Base-by-base conservation (phyloP, 2,329 filamentous ascomycete species). In the Leptographium wingfieldii region DNA sequence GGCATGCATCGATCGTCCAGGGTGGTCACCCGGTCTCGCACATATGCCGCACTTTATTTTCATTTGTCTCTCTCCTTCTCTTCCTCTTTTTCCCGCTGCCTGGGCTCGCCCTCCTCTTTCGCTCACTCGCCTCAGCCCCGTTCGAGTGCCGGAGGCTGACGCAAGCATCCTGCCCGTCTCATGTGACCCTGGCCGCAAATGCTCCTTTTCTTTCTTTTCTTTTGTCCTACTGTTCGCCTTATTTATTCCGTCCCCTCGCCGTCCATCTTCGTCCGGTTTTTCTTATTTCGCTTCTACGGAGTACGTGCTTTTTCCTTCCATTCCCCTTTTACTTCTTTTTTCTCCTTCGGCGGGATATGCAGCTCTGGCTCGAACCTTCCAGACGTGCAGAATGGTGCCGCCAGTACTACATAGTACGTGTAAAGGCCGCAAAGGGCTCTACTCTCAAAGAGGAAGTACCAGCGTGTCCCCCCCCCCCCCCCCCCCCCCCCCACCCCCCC, bases 141-240 rank as follows among this genome's bases (percentile, higher is more conserved):
- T 38, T 55, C 57, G 54, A 58, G 49, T 58, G 57, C 57, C 57
- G 57, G 35, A 58, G 57, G 57, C 57, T 58, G 51, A 58, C 57
- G 57, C 49, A 51, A 51, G 57, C 57, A 55, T 11, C 48, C 25
- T 14, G 12, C 16, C 52, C 29, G 31, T 54, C 48, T 27, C 48
- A 51, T 51, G 48, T 51, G 48, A 33, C 29, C 16, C 29, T n/a
- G 14, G 52, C 31, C 16, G 52, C 19, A 3, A 11, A 7, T n/a
- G 27, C 19, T 31, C 10, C n/a, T 35, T 35, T 54, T 22, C 35
- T 3, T n/a, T 29, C 1, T 35, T 10, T 10, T 33, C 11, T 19
- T 33, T n/a, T 16, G 2, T 11, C 3, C 35, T 33, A n/a, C 27
- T 11, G 7, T n/a, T 46, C 19, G 16, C n/a, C 2, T 12, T 16